Percentiles rank a stretch among this genome's conserved stretches.
phyloP scores from a whole-genome alignment of 345 rosid genomes.

The Citrus sp. region DNA sequence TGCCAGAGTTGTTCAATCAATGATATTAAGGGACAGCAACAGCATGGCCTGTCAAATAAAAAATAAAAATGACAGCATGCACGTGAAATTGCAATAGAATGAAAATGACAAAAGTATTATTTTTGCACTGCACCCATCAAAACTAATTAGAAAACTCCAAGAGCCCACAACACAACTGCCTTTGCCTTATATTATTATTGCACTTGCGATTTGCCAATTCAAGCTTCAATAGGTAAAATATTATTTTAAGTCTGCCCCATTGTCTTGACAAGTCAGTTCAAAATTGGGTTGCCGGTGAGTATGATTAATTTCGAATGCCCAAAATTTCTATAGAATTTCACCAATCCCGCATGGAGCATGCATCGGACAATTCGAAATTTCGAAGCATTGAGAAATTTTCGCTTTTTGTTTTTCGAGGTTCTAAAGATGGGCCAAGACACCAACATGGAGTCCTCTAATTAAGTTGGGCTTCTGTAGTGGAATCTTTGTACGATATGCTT shows the following conservation, averaged over 20 bases:
- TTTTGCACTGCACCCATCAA: background rate
- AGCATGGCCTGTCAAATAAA: background rate
- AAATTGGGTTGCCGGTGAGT: background rate
- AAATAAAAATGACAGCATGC: background rate
- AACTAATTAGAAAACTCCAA: background rate
- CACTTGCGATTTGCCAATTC: background rate
- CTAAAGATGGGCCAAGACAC: no score
- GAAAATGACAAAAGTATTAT: background rate
- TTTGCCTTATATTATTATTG: background rate
- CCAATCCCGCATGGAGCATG: background rate
- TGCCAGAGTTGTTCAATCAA: background rate
- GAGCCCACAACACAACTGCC: background rate
- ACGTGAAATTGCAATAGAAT: background rate
- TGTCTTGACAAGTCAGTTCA: background rate
- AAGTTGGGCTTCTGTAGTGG: no score
- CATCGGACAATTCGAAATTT: no score
- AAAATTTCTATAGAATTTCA: background rate
- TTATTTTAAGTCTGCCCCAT: background rate
- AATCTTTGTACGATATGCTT: no score
- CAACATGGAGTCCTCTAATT: no score
- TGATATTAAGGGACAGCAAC: background rate
- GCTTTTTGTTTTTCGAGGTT: no score
- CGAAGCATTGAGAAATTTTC: no score
- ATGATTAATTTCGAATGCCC: background rate
- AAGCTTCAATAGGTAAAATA: background rate